Evolutionary conservation across 2,329 filamentous ascomycete genomes (phyloP).

Genomic region (Phoma sp.): DNA sequence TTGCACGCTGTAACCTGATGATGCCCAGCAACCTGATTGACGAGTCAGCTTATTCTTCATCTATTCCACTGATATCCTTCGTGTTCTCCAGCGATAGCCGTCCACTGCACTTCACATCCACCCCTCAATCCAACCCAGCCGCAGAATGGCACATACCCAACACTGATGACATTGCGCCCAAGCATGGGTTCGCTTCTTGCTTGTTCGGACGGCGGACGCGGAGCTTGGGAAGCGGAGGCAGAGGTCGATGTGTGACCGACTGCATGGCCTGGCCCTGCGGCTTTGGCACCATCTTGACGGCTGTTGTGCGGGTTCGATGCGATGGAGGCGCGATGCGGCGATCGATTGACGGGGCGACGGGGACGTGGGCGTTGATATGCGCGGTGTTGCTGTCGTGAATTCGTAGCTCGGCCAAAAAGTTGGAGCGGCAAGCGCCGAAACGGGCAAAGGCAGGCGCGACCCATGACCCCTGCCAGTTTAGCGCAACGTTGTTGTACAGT

Average conservation of each 20-base stretch:
- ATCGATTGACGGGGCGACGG: not conserved
- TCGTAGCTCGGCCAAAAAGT: slow-evolving; percentile 18
- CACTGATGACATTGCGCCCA: slow-evolving; percentile 71
- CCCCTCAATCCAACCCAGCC: not conserved
- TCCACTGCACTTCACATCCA: not conserved
- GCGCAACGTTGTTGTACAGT: not conserved
- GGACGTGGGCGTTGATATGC: not conserved
- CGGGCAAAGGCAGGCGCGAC: slow-evolving; percentile 11
- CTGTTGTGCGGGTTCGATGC: slow-evolving; percentile 3
- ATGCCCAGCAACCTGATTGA: slow-evolving; percentile 79
- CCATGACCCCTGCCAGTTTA: slow-evolving; percentile 14
- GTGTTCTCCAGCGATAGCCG: no score
- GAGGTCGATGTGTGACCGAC: slow-evolving; percentile 55
- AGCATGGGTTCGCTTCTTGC: slow-evolving; percentile 68
- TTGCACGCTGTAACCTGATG: slow-evolving; percentile 71
- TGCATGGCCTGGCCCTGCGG: slow-evolving; percentile 43
- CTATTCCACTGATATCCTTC: not conserved
- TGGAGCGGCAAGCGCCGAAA: slow-evolving; percentile 16
- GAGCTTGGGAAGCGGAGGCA: slow-evolving; percentile 68
- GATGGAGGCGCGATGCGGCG: slow-evolving; percentile 6
- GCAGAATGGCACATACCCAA: slow-evolving; percentile 60
- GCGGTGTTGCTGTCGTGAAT: slow-evolving; percentile 3
- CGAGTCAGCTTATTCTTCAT: slow-evolving; percentile 27
- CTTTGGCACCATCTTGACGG: slow-evolving; percentile 46
- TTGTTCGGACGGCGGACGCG: slow-evolving; percentile 70